These are phyloP conservation scores for Colletotrichum sp. DNA, from an alignment of 2,329 filamentous ascomycete species.

Conservation along the genomic window DNA sequence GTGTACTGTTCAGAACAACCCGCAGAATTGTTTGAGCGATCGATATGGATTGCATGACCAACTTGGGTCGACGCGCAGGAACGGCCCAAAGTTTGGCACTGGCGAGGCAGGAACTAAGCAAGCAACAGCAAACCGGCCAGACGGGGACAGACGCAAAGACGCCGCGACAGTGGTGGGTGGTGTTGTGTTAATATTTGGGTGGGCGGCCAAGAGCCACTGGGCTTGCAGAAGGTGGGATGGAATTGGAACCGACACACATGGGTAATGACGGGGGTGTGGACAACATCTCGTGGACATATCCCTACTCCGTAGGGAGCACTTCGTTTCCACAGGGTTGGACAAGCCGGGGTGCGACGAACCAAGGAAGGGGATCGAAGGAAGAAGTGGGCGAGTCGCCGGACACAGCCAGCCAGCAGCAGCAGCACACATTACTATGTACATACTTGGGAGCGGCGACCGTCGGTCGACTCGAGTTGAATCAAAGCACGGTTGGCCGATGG, in stretches of 20 bases:
- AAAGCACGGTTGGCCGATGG: not conserved
- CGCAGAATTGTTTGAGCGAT: not conserved
- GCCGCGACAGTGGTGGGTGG: not conserved
- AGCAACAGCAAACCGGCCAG: not conserved
- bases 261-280: slow-evolving; percentile 17
- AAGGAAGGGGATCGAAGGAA: slow-evolving; percentile 19
- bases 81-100: not conserved
- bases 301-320: slow-evolving; percentile 16
- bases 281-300: slow-evolving; percentile 17
- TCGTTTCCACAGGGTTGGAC: slow-evolving; percentile 20
- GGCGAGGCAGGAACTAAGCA: not conserved
- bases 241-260: slow-evolving; percentile 18
- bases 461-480: not conserved
- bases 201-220: slow-evolving; percentile 7
- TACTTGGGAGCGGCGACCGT: not conserved
- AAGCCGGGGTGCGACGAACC: slow-evolving; percentile 18
- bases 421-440: not conserved
- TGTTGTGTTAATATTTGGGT: slow-evolving; percentile 15
- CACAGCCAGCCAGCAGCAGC: not conserved
- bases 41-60: not conserved
- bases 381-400: slow-evolving; percentile 11
- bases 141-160: not conserved
- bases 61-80: not conserved
- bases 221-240: slow-evolving; percentile 16
- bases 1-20: not conserved